A percentile compares a stretch with the other conserved stretches of the same genome.
These are phyloP conservation scores for Fusarium sp. DNA, from an alignment of 2,329 filamentous ascomycete genomes.

Conservation along the genomic window DNA sequence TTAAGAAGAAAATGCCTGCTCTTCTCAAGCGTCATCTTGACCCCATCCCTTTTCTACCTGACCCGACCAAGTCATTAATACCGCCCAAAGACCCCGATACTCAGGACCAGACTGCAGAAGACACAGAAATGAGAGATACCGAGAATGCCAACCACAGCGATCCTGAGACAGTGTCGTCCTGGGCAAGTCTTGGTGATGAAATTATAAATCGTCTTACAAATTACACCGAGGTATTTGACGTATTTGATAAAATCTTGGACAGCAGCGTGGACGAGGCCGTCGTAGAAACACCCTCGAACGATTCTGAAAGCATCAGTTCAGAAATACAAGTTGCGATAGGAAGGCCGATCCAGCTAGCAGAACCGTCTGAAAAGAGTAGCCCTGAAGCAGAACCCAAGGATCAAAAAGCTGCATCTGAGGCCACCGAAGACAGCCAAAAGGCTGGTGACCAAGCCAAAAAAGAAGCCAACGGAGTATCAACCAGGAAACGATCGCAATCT, in stretches of 20 bases:
- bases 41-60: constrained; percentile 69
- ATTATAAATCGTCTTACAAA: constrained; percentile 47
- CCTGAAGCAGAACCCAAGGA: constrained; percentile 17
- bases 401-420: constrained; percentile 38
- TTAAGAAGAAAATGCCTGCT: constrained; percentile 60
- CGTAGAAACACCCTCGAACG: constrained; percentile 32
- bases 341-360: constrained; percentile 7
- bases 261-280: constrained; percentile 40
- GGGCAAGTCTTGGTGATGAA: constrained; percentile 48
- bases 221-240: constrained; percentile 41
- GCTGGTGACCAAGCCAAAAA: constrained; percentile 45
- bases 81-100: constrained; percentile 38
- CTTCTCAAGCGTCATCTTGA: constrained; percentile 65
- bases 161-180: constrained; percentile 41
- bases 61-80: constrained; percentile 56
- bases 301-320: constrained; percentile 21
- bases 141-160: constrained; percentile 17
- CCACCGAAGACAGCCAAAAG: constrained; percentile 40
- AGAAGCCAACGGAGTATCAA: constrained; percentile 51
- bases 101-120: constrained; percentile 20
- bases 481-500: constrained; percentile 71
- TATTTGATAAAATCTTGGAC: constrained; percentile 44
- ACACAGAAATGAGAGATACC: constrained; percentile 31
- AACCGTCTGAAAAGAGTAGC: constrained; percentile 3
- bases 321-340: constrained; percentile 14